Evolutionary conservation across 2,329 filamentous ascomycete species (phyloP), one percentile per base, ranked within the genome.

Genomic region (Dendrostoma leiphaemia): DNA sequence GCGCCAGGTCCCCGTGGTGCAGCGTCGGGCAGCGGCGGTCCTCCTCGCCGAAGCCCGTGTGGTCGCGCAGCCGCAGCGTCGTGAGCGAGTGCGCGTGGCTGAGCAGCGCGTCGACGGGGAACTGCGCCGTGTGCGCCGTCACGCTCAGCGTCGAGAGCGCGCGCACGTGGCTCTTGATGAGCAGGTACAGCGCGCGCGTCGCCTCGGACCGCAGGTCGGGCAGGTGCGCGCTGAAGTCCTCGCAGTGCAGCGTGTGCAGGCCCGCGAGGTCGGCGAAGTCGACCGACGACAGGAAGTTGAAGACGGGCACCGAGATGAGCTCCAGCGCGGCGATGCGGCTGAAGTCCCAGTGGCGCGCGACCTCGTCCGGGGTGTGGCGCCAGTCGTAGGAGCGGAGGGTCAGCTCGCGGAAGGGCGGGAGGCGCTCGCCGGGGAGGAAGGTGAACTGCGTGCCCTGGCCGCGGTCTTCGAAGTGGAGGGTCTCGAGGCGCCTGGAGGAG

Each of bases 371-470:
- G 1, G 63, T 64, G 57, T 80, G 78, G 9, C 69, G 64, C 78
- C 78, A 80, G 64, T 79, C 73, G 58, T 81, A 80, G 2, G 74
- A 77, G 46, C 69, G 70, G 34, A 81, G 63, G 1, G 62, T 64
- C 3, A 80, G 64, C 7, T 74, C 69, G 19, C 60, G 61, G 5
- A 80, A 61, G 0, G 76, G 63, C 1, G 77, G 77, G 23, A 80
- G 62, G 10, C 72, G 67, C 51, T 80, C 76, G 17, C 61, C 64
- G 0, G 56, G 57, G 0, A 50, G 35, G 29, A 80, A 79, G 2
- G 56, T 56, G 59, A 80, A 78, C 41, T 65, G 71, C 13, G 71
- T 75, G 3, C 76, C 75, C 51, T 76, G 74, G 1, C 75, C 75
- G 10, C 71, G 63, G 50, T 77, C 75, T 28, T 70, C 63, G 58